These are phyloP conservation scores for Ceratocystis alfenasii DNA, from an alignment of 2,329 filamentous ascomycete genomes.

Conservation along the genomic window DNA sequence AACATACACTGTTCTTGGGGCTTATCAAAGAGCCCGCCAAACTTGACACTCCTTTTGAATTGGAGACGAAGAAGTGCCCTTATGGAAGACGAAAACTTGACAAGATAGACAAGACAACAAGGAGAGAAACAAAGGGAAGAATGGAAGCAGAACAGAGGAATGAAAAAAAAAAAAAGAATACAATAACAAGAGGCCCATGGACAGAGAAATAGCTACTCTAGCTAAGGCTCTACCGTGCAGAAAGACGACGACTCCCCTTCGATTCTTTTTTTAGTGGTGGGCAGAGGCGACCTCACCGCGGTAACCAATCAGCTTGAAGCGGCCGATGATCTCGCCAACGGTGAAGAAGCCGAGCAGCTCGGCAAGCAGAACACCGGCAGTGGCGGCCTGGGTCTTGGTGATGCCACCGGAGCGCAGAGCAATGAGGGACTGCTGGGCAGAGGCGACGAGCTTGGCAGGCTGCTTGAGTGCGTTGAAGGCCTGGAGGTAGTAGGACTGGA, in stretches of 20 bases:
- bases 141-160: background rate
- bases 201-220: background rate
- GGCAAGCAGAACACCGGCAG: slow-evolving; percentile 65
- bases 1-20: background rate
- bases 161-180: slow-evolving; percentile 4
- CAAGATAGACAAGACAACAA: slow-evolving; percentile 9
- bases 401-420: slow-evolving; percentile 53
- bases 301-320: slow-evolving; percentile 93
- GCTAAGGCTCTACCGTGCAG: background rate
- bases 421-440: slow-evolving; percentile 45
- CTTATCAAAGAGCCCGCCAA: background rate
- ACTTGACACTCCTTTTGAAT: background rate
- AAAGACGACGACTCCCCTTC: background rate
- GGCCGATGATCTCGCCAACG: slow-evolving; percentile 89
- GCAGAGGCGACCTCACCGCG: slow-evolving; percentile 51
- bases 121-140: background rate
- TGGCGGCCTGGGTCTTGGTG: slow-evolving; percentile 55
- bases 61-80: background rate
- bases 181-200: slow-evolving; percentile 7
- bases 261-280: slow-evolving; percentile 42
- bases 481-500: slow-evolving; percentile 78
- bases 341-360: slow-evolving; percentile 96
- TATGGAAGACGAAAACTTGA: slow-evolving; percentile 8
- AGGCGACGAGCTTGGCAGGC: slow-evolving; percentile 48
- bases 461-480: slow-evolving; percentile 58